A percentile compares a stretch with the other conserved stretches of the same genome.
Conservation (phyloP, 352 stramenopile genomes). For the Phytophthora tentaculata region DNA sequence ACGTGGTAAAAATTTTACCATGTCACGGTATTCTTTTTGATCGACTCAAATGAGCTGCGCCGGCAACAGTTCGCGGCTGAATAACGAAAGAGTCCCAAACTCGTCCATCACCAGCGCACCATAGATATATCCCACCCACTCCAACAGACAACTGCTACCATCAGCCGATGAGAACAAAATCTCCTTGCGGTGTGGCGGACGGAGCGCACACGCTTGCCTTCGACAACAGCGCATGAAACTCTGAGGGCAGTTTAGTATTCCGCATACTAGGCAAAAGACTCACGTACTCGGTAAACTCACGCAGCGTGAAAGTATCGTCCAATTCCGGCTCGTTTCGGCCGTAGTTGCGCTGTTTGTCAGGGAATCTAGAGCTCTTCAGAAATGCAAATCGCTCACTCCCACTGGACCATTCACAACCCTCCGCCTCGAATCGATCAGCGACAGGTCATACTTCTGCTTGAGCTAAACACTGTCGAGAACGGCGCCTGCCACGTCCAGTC, state of each 20-base stretch:
- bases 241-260: conserved; percentile 4
- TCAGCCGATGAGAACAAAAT: too few relatives aligned
- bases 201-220: too few relatives aligned
- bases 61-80: conserved; percentile 51
- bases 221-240: conserved; percentile 15
- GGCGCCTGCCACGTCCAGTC: conserved; percentile 46
- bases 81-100: conserved; percentile 55
- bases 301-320: conserved; percentile 36
- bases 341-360: conserved; percentile 31
- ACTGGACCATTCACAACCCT: conserved; percentile 29
- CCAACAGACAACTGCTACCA: conserved; percentile 30
- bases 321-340: conserved; percentile 21
- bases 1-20: conserved; percentile 38
- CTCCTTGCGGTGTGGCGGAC: too few relatives aligned
- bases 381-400: conserved; percentile 26
- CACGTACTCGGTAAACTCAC: conserved; percentile 40
- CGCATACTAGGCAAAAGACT: conserved; percentile 18
- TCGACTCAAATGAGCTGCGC: conserved; percentile 52
- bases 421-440: conserved; percentile 25
- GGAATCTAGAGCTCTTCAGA: conserved; percentile 36
- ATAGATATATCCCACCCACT: conserved; percentile 52
- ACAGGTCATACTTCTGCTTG: conserved; percentile 36
- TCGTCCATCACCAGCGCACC: conserved; percentile 48
- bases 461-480: conserved; percentile 41
- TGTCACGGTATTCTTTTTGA: conserved; percentile 51